Percentiles rank a stretch among this genome's conserved stretches.
These are phyloP conservation scores for Penicillium soppii DNA, from an alignment of 495 filamentous ascomycete species.

Conservation along the genomic window DNA sequence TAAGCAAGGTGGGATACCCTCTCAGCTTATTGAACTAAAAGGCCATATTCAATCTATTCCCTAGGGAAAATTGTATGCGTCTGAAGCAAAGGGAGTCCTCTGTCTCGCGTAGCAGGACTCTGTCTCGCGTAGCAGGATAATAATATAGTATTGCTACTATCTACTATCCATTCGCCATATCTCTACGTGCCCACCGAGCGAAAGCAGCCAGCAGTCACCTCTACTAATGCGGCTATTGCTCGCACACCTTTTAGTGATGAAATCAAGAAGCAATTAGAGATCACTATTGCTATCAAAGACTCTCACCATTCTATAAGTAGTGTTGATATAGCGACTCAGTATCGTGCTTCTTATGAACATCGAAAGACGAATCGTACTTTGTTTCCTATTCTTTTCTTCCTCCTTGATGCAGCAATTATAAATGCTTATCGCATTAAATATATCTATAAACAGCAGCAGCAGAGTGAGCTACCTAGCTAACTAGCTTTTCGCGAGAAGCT, in stretches of 20 bases:
- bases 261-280: slow-evolving; percentile 2
- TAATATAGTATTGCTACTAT: too few relatives aligned
- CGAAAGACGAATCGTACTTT: slow-evolving; percentile 7
- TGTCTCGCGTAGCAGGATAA: too few relatives aligned
- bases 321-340: slow-evolving; percentile 25
- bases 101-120: too few relatives aligned
- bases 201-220: not conserved
- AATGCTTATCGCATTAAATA: slow-evolving; percentile 5
- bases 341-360: slow-evolving; percentile 19
- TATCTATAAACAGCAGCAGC: slow-evolving; percentile 1
- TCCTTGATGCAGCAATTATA: slow-evolving; percentile 21
- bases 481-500: slow-evolving; percentile 3
- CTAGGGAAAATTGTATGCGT: too few relatives aligned
- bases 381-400: slow-evolving; percentile 24
- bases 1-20: too few relatives aligned
- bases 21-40: too few relatives aligned
- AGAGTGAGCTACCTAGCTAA: not conserved
- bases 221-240: not conserved
- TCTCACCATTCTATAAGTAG: slow-evolving; percentile 29
- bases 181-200: not conserved
- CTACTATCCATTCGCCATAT: not conserved
- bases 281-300: slow-evolving; percentile 21
- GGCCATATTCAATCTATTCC: too few relatives aligned
- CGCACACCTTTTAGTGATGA: slow-evolving; percentile 1
- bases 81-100: too few relatives aligned